Evolutionary conservation across 345 rosid genomes (phyloP), one percentile per base, ranked within the genome.

Genomic region (Luvunga scandens): DNA sequence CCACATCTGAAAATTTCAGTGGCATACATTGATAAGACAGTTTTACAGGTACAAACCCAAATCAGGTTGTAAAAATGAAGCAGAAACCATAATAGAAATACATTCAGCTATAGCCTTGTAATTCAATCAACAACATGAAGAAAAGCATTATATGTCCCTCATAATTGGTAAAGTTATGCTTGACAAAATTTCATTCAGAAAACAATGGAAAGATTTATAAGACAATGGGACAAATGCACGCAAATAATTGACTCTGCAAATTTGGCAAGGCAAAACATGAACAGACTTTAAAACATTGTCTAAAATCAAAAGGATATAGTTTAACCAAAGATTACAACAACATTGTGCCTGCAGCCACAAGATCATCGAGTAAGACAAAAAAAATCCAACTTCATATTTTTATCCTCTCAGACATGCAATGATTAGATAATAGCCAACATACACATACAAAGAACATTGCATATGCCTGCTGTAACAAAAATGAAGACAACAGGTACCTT

Each of bases 1-100:
- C 88, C 16, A 77, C 83, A 84, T 89, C 93, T 89, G 88, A 80
- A 83, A 79, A 75, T 30, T 71, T 71, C 60, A 79, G n/a, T 63
- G 68, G n/a, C 36, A 55, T 28, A 76, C 14, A 50, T 73, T 75
- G 66, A 39, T 56, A 81, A 84, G 82, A 70, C 50, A 45, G 25
- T 70, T 80, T 75, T 50, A 77, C 61, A 19, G 45, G 33, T 27
- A 34, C 4, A 78, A 69, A 14, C 16, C 61, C 28, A 78, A 59
- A 38, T 36, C 62, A 66, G 70, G 34, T 8, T 48, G 56, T 36
- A 31, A 9, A 42, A 36, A 61, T 63, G 28, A 75, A 66, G 75
- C 18, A 39, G 55, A 69, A 76, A 63, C 22, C 63, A 56, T 22
- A 34, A 27, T 21, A 21, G 36, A 66, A 28, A 67, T 13, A 48